These are phyloP conservation scores for Lumnitzera racemosa DNA, from an alignment of 345 rosid genomes.

Conservation along the genomic window DNA sequence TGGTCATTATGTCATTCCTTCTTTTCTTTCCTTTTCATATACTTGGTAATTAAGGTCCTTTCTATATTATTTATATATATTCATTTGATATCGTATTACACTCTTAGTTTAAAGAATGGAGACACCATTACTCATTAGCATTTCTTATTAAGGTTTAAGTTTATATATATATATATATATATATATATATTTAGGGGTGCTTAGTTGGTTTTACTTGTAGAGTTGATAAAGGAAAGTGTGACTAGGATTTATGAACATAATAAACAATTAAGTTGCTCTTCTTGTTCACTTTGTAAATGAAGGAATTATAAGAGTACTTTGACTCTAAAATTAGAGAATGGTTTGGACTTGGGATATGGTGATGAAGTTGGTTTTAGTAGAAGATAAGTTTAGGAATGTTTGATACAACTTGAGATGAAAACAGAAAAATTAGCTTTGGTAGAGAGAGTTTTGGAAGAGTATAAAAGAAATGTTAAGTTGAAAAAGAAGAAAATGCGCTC, in stretches of 20 bases:
- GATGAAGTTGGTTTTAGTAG: not conserved
- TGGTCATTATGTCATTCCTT: no score
- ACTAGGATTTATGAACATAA: not conserved
- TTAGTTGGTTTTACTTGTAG: not conserved
- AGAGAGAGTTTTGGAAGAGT: not conserved
- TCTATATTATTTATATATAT: no score
- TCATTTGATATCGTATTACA: no score
- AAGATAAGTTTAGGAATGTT: not conserved
- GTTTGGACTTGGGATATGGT: no score
- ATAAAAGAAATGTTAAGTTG: not conserved
- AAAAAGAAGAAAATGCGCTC: conserved; percentile 16
- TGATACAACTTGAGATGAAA: conserved; percentile 4
- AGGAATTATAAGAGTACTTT: conserved; percentile 6
- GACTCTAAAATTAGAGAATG: no score
- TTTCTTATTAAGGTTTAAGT: no score
- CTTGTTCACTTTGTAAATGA: not conserved
- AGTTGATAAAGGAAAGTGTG: not conserved
- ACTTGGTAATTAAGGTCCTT: no score
- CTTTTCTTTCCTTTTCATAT: no score
- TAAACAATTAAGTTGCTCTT: not conserved
- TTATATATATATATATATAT: no score
- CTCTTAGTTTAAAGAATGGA: no score
- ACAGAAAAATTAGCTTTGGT: not conserved
- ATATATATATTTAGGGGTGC: no score
- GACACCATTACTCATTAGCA: no score